Evolutionary conservation across 441 rosid species (phyloP), one percentile per base, ranked within the genome.

Genomic region (Geranium incanum): DNA sequence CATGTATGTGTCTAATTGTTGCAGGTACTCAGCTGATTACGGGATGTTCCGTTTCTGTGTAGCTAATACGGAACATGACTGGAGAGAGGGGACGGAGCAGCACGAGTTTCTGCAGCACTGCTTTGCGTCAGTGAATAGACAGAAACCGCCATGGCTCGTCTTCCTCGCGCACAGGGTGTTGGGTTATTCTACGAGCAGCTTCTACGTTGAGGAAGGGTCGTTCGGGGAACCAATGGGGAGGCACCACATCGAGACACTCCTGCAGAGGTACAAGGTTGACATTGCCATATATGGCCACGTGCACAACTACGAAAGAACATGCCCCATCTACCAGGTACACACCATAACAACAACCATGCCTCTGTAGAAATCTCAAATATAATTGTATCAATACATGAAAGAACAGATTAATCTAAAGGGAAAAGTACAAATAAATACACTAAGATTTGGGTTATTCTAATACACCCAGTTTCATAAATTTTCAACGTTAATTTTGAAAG

Each of bases 31-130:
- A 19, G 79, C 96, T 16, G 93, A 94, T 77, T 94, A 86, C 19
- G 97, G 97, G 70, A 87, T 94, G 91, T 94, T 94, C 75, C 91
- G 70, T 67, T 94, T 94, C 87, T 92, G 97, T 71, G 78, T 94
- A 86, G 97, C 94, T 0, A 97, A 94, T 78, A 79, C 79, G 50
- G 97, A 94, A 77, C 74, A 63, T 13, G 68, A 63, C 48, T 71
- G 68, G 68, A 95, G 89, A 39, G 74, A 28, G 39, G 74, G 68
- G 43, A 59, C 68, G 7, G 59, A 62, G 63, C 74, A 71, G 23
- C 43, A 71, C 21, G 41, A 45, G 68, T 71, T 71, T 36, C 45
- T 71, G 1, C 59, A 71, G 57, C 41, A 71, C 5, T 71, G 68
- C 67, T 23, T 71, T 19, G 57, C 57, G 8, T 5, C 57, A 0